Conservation (phyloP, 2,329 filamentous ascomycete genomes). For the Tolypocladium guangdongense region DNA sequence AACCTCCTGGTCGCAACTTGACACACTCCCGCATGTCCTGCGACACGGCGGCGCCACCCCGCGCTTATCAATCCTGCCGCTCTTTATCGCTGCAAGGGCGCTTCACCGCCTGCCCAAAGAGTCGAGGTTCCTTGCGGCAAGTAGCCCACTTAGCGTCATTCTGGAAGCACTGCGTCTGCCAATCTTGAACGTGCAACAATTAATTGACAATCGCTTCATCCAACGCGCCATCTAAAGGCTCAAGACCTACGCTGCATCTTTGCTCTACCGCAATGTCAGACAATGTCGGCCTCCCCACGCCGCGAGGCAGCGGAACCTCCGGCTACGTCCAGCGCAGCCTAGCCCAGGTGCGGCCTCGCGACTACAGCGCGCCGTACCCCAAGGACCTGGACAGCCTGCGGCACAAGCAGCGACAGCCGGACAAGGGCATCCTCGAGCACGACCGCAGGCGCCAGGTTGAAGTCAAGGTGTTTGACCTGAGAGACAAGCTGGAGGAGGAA, state of each 20-base stretch:
- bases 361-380: constrained; percentile 67
- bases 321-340: constrained; percentile 96
- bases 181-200: neutral
- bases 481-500: constrained; percentile 87
- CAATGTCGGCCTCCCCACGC: constrained; percentile 92
- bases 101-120: constrained; percentile 11
- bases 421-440: constrained; percentile 88
- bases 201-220: neutral
- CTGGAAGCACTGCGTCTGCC: neutral
- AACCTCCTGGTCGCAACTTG: neutral
- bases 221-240: neutral
- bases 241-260: neutral
- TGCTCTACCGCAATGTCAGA: constrained; percentile 59
- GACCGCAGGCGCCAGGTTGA: constrained; percentile 86
- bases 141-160: neutral
- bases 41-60: constrained; percentile 5
- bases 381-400: constrained; percentile 57
- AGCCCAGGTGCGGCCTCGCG: constrained; percentile 76
- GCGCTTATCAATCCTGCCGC: constrained; percentile 16
- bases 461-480: constrained; percentile 82
- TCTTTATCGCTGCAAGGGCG: constrained; percentile 2
- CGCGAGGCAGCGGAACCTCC: constrained; percentile 88
- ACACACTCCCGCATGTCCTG: neutral
- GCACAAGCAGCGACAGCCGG: constrained; percentile 73
- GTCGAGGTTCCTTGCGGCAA: neutral